Evolutionary conservation across 1,284 basidiomycete genomes (phyloP), one percentile per base, ranked within the genome.

Genomic region (Ustilago cynodontis): DNA sequence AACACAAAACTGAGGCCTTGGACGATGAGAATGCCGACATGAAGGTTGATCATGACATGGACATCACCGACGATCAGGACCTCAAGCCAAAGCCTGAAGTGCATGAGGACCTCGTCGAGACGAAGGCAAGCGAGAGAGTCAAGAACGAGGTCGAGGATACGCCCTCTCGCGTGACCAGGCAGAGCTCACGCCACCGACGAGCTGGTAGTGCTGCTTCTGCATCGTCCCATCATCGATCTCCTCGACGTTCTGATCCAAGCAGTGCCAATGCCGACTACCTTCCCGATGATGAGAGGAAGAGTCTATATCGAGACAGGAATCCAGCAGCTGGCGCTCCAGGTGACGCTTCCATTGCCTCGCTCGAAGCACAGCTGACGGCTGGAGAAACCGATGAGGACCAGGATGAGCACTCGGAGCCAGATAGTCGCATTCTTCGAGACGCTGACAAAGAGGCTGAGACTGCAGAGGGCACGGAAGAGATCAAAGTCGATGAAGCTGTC

Each of bases 231-330:
- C 72, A 70, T 60, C 72, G 65, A 7, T 64, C 73, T n/a, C 73
- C 68, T 53, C 64, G 65, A 29, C 69, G 59, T 20, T 47, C 60
- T 4, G 65, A 71, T 55, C 65, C 73, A 24, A 54, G 20, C 24
- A 71, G 61, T 37, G 53, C 73, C n/a, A 60, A 71, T 13, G 73
- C 73, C 31, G 61, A 76, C 51, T 76, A 71, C 45, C 58, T 76
- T 28, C 73, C 73, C 3, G 68, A 76, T 9, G 65, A 76, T 2
- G 73, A 76, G 45, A 59, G 73, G 29, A 57, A 59, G 55, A 49
- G 47, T 18, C 31, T 76, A 39, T 35, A 43, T 8, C 51, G 50
- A 24, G 61, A 68, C 13, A 59, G 73, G 43, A 68, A 76, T 52
- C 57, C 64, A n/a, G 28, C 54, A 22, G 47, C 49, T 10, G 18